Percentiles rank a stretch among this genome's conserved stretches.
phyloP scores from a whole-genome alignment of 2,329 filamentous ascomycete genomes.

The Sclerotinia spermophila region DNA sequence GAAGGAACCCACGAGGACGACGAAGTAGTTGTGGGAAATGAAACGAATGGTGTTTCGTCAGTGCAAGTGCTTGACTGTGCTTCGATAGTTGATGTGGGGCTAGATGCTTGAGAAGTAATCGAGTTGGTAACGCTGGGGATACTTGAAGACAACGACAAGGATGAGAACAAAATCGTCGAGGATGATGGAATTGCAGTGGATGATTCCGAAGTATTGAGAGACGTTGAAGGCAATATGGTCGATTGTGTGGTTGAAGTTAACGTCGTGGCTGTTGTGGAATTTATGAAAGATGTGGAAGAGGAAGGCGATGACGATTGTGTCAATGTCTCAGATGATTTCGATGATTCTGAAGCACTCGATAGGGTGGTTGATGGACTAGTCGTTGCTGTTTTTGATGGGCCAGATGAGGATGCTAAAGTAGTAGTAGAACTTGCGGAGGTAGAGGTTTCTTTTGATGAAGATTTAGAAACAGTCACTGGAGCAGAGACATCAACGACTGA shows the following conservation, averaged over 20 bases:
- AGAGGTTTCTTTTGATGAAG: slow-evolving; percentile 14
- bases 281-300: background rate
- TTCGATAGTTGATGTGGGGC: background rate
- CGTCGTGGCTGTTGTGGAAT: slow-evolving; percentile 1
- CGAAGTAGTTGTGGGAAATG: slow-evolving; percentile 5
- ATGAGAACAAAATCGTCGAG: background rate
- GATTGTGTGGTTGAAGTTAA: background rate
- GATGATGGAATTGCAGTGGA: background rate
- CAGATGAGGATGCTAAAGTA: slow-evolving; percentile 10
- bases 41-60: slow-evolving; percentile 8
- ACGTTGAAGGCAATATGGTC: background rate
- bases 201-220: background rate
- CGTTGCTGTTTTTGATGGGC: background rate
- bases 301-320: slow-evolving; percentile 2
- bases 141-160: background rate
- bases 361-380: background rate
- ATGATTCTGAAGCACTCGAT: background rate
- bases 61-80: background rate
- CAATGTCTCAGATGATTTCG: background rate
- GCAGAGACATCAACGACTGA: slow-evolving; percentile 34
- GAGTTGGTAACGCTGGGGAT: background rate
- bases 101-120: background rate
- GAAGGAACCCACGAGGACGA: slow-evolving; percentile 11
- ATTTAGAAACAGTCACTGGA: slow-evolving; percentile 24
- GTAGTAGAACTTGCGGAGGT: slow-evolving; percentile 6